Evolutionary conservation across 495 filamentous ascomycete species (phyloP).

Genomic region (Rusavskia elegans): DNA sequence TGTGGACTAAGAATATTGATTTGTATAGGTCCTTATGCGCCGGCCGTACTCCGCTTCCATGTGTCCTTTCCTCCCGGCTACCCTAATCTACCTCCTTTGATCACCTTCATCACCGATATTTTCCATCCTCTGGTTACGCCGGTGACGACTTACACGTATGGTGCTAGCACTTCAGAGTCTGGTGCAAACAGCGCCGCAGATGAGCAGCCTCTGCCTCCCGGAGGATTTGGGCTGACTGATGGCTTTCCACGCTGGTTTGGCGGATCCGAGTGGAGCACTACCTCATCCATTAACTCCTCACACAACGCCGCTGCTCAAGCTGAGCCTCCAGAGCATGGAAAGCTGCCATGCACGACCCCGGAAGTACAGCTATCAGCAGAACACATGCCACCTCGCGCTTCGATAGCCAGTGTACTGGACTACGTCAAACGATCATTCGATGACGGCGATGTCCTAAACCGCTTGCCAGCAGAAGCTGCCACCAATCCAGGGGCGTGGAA

Average conservation of each 20-base stretch:
- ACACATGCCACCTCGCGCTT: slow-evolving; percentile 5
- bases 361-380: not conserved
- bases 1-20: not conserved
- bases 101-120: slow-evolving; percentile 79
- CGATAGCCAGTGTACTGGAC: slow-evolving; percentile 46
- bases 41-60: slow-evolving; percentile 77
- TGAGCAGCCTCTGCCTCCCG: slow-evolving; percentile 66
- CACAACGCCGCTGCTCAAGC: slow-evolving; percentile 20
- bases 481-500: slow-evolving; percentile 83
- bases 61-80: slow-evolving; percentile 74
- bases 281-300: slow-evolving; percentile 19
- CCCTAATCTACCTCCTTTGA: slow-evolving; percentile 60
- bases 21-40: slow-evolving; percentile 62
- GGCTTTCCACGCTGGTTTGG: slow-evolving; percentile 86
- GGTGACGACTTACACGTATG: slow-evolving; percentile 78
- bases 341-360: not conserved
- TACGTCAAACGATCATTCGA: slow-evolving; percentile 77
- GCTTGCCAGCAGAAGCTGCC: slow-evolving; percentile 61
- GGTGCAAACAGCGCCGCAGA: slow-evolving; percentile 69
- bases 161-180: slow-evolving; percentile 48
- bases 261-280: slow-evolving; percentile 20
- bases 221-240: slow-evolving; percentile 73
- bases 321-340: not conserved
- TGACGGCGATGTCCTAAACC: slow-evolving; percentile 58
- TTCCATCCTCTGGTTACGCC: slow-evolving; percentile 90